These are phyloP conservation scores for Colletotrichum agaves DNA, from an alignment of 2,329 filamentous ascomycete genomes.

Conservation along the genomic window DNA sequence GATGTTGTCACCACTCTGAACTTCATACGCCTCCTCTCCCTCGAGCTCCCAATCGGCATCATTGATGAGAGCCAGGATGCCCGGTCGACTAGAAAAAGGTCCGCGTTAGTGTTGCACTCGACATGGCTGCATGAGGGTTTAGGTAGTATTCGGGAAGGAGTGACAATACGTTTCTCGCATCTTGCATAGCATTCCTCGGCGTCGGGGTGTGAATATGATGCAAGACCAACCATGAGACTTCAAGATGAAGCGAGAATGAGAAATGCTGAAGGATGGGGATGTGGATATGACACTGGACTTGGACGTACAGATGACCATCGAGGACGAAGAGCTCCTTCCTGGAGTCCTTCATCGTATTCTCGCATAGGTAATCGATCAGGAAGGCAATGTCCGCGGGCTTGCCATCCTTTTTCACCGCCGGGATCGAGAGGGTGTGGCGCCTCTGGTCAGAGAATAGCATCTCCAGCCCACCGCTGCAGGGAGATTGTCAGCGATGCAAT, in stretches of 20 bases:
- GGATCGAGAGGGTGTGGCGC: constrained; percentile 76
- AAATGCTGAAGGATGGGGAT: constrained; percentile 28
- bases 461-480: constrained; percentile 84
- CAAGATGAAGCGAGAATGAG: constrained; percentile 22
- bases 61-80: constrained; percentile 96
- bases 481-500: constrained; percentile 26
- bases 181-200: not conserved
- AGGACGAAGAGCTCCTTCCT: constrained; percentile 91
- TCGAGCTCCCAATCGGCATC: constrained; percentile 99
- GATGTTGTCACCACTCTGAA: constrained; percentile 86
- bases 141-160: not conserved
- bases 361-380: constrained; percentile 82
- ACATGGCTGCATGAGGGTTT: not conserved
- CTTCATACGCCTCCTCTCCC: constrained; percentile 89
- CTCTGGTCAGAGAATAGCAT: constrained; percentile 90
- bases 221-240: constrained; percentile 3
- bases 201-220: constrained; percentile 36
- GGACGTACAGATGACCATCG: constrained; percentile 84
- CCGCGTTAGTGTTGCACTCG: constrained; percentile 37
- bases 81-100: constrained; percentile 75
- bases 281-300: constrained; percentile 28
- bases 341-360: constrained; percentile 84
- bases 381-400: constrained; percentile 75
- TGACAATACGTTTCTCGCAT: constrained; percentile 24
- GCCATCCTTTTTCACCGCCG: constrained; percentile 68